A percentile compares a stretch with the other conserved stretches of the same genome.
Conservation (phyloP, 768 basidiomycete species). For the Russula sp. region DNA sequence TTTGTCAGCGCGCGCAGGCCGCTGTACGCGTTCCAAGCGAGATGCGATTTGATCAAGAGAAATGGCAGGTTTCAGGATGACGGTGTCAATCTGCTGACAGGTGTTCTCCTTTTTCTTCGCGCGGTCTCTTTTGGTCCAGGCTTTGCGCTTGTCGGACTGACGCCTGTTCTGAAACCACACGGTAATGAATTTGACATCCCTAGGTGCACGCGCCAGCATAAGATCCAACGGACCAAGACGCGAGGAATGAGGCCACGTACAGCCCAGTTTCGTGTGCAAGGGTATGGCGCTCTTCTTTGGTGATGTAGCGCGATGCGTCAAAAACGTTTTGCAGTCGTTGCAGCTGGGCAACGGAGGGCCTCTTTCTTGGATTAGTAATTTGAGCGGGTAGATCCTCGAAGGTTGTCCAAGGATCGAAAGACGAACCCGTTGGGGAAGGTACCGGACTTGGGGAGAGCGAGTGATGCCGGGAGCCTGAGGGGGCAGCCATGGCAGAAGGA, state of each 20-base stretch:
- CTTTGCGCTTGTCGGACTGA: constrained; percentile 23
- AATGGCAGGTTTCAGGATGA: constrained; percentile 21
- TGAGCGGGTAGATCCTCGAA: background rate
- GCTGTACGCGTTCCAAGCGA: constrained; percentile 38
- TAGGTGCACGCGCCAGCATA: background rate
- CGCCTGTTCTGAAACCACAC: constrained; percentile 24
- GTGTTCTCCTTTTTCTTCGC: constrained; percentile 19
- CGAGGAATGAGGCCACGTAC: background rate
- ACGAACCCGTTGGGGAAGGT: background rate
- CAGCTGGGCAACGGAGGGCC: constrained; percentile 7
- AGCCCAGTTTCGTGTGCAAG: constrained; percentile 11
- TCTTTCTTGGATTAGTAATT: constrained; percentile 6
- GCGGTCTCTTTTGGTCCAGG: constrained; percentile 22
- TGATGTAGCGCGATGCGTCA: constrained; percentile 13
- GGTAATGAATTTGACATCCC: constrained; percentile 22
- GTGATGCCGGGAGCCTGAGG: background rate
- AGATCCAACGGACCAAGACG: background rate
- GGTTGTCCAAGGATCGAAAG: background rate
- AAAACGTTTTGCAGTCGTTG: constrained; percentile 12
- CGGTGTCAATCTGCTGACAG: constrained; percentile 14
- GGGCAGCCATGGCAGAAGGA: background rate
- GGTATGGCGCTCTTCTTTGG: constrained; percentile 7
- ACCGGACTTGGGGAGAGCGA: constrained; percentile 8
- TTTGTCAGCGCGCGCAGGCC: background rate
- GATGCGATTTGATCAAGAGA: constrained; percentile 58